These are phyloP conservation scores for Annulohypoxylon moriforme DNA, from an alignment of 495 filamentous ascomycete species.

Conservation along the genomic window DNA sequence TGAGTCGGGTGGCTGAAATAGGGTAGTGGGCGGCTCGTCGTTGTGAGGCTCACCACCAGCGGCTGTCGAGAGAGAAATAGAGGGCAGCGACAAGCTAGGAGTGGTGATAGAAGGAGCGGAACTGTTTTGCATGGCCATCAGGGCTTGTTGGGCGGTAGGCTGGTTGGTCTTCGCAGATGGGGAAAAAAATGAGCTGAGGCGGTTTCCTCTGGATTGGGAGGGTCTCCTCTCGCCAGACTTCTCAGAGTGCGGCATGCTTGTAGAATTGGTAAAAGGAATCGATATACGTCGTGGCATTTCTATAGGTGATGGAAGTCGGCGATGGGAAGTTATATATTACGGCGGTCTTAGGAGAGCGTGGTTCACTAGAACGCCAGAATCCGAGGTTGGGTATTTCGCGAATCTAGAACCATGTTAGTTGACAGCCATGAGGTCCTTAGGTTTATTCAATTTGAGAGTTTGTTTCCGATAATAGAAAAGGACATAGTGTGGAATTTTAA, in stretches of 20 bases:
- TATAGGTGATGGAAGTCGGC: constrained; percentile 26
- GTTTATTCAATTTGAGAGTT: not conserved
- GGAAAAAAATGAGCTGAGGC: constrained; percentile 71
- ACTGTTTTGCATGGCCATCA: constrained; percentile 71
- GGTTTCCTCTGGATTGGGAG: constrained; percentile 68
- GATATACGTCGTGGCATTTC: constrained; percentile 66
- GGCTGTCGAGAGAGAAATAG: constrained; percentile 91
- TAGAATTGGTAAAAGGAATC: constrained; percentile 47
- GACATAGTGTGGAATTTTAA: not conserved
- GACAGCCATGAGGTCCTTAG: not conserved
- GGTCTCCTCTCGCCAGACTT: constrained; percentile 60
- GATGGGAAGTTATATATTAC: constrained; percentile 30
- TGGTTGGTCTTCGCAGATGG: constrained; percentile 76
- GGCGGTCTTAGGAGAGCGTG: constrained; percentile 17
- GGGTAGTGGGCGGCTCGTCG: constrained; percentile 78
- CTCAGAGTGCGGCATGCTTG: constrained; percentile 51
- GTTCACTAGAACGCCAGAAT: constrained; percentile 4
- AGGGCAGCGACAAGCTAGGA: constrained; percentile 82
- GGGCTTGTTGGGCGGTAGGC: constrained; percentile 63
- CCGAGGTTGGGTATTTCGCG: constrained; percentile 12
- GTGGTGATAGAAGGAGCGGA: constrained; percentile 74
- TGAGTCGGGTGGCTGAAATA: constrained; percentile 92
- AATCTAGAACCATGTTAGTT: constrained; percentile 28
- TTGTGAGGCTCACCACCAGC: constrained; percentile 77
- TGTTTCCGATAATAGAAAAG: not conserved